A percentile compares a stretch with the other conserved stretches of the same genome.
phyloP scores from a whole-genome alignment of 2,329 filamentous ascomycete species.

The Aspergillus ustus region DNA sequence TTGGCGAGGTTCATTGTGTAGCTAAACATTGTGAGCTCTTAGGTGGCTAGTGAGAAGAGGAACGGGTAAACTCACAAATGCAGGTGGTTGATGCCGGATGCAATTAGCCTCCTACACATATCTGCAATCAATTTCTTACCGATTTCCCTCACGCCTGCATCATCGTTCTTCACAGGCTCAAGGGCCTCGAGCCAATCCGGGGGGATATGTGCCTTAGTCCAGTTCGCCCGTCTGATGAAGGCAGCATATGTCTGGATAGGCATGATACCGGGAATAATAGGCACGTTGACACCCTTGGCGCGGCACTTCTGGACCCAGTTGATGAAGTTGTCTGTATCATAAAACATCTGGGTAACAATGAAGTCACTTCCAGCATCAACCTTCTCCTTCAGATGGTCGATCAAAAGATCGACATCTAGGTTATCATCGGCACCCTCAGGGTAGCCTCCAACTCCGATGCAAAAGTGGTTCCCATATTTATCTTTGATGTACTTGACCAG shows the following conservation, averaged over 20 bases:
- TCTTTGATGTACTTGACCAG: conserved; percentile 81
- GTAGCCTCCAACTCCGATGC: conserved; percentile 96
- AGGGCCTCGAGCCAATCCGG: conserved; percentile 78
- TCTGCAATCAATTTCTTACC: conserved; percentile 86
- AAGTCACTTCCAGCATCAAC: conserved; percentile 92
- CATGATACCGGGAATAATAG: conserved; percentile 88
- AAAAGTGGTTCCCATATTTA: conserved; percentile 86
- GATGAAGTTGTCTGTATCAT: conserved; percentile 94
- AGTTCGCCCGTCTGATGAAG: conserved; percentile 86
- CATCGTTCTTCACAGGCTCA: conserved; percentile 95
- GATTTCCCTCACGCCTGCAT: conserved; percentile 86
- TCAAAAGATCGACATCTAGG: conserved; percentile 78
- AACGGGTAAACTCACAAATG: conserved; percentile 69
- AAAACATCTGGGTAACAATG: conserved; percentile 99
- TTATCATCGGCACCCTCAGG: conserved; percentile 96
- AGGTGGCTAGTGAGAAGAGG: neutral
- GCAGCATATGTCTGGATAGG: conserved; percentile 94
- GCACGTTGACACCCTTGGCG: conserved; percentile 79
- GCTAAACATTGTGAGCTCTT: conserved; percentile 36
- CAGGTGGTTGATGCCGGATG: conserved; percentile 80
- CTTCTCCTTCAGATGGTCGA: conserved; percentile 96
- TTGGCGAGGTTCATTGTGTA: conserved; percentile 99
- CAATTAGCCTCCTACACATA: conserved; percentile 85
- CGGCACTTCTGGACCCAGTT: conserved; percentile 87
- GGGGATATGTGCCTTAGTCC: conserved; percentile 86